Evolutionary conservation across 805 yeast species (phyloP), one percentile per base, ranked within the genome.

Genomic region (Danielia oregonensis): DNA sequence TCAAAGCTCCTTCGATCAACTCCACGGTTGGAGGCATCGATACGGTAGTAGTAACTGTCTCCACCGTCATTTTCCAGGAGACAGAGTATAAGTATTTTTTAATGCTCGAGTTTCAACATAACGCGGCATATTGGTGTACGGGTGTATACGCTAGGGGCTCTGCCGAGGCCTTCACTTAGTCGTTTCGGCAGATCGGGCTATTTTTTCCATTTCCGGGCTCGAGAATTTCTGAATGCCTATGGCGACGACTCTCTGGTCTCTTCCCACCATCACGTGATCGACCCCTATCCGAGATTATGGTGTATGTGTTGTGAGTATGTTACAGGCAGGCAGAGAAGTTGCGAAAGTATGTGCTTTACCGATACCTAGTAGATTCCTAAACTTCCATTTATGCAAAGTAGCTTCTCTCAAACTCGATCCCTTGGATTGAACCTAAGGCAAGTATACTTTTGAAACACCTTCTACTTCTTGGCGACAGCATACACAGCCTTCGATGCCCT

Each of bases 391-490:
- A n/a, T n/a, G n/a, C n/a, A n/a, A n/a, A n/a, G n/a, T n/a, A n/a
- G n/a, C n/a, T n/a, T n/a, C n/a, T n/a, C n/a, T n/a, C n/a, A n/a
- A n/a, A n/a, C n/a, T n/a, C n/a, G n/a, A n/a, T n/a, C n/a, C n/a
- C n/a, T n/a, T n/a, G n/a, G n/a, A n/a, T n/a, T n/a, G 14, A 11
- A 2, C 21, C 17, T 30, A 30, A n/a, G 33, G 33, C 6, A 30
- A n/a, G 11, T 5, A 30, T 2, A 82, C 72, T 43, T 74, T 67
- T 17, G 82, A 72, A 31, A 73, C 82, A 2, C 83, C 82, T 34
- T 79, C 79, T 3, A 89, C 95, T 17, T 72, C 71, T 19, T 79
- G 63, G 22, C 95, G 72, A 51, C 97, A 89, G 51, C 95, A 84
- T 0, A 88, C 91, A 58, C 97, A 89, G 1, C 81, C 82, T 37